Conservation (phyloP, 371 early-diverging fungal species). For the Mucor plumbeus region DNA sequence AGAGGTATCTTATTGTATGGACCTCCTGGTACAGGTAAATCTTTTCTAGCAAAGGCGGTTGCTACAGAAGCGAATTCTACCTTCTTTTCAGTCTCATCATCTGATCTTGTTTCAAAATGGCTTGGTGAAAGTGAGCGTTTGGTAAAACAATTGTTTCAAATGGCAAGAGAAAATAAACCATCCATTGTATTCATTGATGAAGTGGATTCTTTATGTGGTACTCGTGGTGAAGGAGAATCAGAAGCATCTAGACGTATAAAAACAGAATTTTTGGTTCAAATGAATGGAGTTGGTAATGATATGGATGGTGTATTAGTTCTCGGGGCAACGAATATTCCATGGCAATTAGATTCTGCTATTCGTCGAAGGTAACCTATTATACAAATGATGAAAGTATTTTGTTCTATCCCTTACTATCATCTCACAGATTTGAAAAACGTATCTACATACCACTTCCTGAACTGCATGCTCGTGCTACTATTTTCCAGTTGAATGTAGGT, state of each 20-base stretch:
- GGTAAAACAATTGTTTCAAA: constrained; percentile 91
- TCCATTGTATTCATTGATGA: constrained; percentile 98
- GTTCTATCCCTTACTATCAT: no score
- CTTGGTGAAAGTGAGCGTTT: constrained; percentile 97
- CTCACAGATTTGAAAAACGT: constrained; percentile 90
- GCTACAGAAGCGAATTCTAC: constrained; percentile 96
- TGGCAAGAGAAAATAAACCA: constrained; percentile 93
- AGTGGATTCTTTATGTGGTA: constrained; percentile 95
- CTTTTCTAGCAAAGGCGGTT: constrained; percentile 96
- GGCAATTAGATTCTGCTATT: constrained; percentile 94
- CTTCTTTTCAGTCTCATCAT: constrained; percentile 94
- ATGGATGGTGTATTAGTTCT: constrained; percentile 91
- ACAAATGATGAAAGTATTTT: no score
- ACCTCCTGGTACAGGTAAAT: constrained; percentile 98
- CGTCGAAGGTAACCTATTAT: constrained; percentile 70
- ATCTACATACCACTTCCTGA: constrained; percentile 97
- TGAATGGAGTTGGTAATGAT: constrained; percentile 98
- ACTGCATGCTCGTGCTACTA: constrained; percentile 79
- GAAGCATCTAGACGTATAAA: constrained; percentile 93
- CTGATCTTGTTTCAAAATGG: constrained; percentile 97
- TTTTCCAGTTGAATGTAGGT: constrained; percentile 94
- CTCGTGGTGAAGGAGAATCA: constrained; percentile 94
- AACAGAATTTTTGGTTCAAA: constrained; percentile 96
- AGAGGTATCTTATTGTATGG: constrained; percentile 98
- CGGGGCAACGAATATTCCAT: constrained; percentile 97